A percentile compares a stretch with the other conserved stretches of the same genome.
These are phyloP conservation scores for Metschnikowia cerradonensis DNA, from an alignment of 805 yeast genomes.

Conservation along the genomic window DNA sequence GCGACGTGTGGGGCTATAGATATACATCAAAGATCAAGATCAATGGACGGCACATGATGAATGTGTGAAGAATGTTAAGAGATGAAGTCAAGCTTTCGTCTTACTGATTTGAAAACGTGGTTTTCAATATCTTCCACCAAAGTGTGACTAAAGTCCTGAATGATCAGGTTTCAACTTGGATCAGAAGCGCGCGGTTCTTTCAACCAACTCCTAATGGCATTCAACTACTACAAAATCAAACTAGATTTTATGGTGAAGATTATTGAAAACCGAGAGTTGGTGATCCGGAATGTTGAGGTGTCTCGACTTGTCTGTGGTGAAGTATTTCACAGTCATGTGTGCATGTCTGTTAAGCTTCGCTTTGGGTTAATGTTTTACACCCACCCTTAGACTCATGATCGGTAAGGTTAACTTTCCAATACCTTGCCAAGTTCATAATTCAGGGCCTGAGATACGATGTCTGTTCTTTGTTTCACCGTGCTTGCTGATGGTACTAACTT, in stretches of 20 bases:
- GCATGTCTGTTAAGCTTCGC: no score
- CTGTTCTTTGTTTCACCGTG: no score
- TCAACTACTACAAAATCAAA: constrained; percentile 46
- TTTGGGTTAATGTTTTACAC: no score
- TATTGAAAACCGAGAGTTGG: constrained; percentile 57
- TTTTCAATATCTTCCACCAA: constrained; percentile 61
- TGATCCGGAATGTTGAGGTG: constrained; percentile 72
- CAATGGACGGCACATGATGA: constrained; percentile 79
- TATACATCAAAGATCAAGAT: constrained; percentile 68
- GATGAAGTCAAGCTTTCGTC: constrained; percentile 58
- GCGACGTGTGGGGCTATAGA: constrained; percentile 76
- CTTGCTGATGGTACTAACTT: no score
- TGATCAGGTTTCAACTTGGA: constrained; percentile 41
- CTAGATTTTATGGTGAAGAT: constrained; percentile 44
- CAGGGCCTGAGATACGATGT: no score
- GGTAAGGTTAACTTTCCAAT: no score
- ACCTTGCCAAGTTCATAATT: no score
- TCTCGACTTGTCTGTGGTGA: no score
- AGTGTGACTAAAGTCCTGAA: constrained; percentile 62
- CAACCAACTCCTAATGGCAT: constrained; percentile 29
- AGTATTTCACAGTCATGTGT: no score
- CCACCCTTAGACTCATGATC: no score
- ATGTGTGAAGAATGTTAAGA: constrained; percentile 77
- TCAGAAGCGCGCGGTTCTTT: constrained; percentile 37
- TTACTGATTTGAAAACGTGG: constrained; percentile 74